Conservation (phyloP, 1,284 basidiomycete genomes). For the Leccinum fallax region DNA sequence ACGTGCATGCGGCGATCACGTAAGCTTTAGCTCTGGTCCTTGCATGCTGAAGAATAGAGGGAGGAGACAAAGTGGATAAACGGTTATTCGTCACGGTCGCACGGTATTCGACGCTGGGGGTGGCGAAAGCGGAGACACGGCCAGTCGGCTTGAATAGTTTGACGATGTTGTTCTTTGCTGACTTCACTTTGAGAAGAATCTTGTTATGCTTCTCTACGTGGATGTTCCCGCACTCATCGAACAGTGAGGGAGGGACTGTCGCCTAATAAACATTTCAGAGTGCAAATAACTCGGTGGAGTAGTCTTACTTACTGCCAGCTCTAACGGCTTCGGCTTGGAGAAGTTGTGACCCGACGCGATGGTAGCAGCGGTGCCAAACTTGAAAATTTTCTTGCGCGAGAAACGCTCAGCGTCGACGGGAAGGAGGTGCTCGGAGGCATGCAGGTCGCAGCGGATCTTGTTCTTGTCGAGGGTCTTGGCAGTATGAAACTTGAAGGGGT, state of each 20-base stretch:
- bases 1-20: background rate
- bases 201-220: constrained; percentile 8
- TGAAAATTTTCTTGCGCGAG: constrained; percentile 9
- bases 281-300: background rate
- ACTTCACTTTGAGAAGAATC: constrained; percentile 18
- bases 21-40: background rate
- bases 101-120: background rate
- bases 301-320: constrained; percentile 11
- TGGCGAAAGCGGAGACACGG: background rate
- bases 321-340: constrained; percentile 1
- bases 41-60: background rate
- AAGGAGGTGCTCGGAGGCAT: background rate
- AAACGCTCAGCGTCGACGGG: background rate
- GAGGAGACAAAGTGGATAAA: background rate
- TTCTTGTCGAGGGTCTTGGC: constrained; percentile 6
- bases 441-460: constrained; percentile 1
- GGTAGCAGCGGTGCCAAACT: constrained; percentile 10
- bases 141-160: constrained; percentile 20
- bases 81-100: background rate
- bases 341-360: background rate
- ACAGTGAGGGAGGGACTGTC: background rate
- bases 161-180: constrained; percentile 17
- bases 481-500: constrained; percentile 18
- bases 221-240: background rate
- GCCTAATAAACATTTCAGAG: background rate